phyloP scores from a whole-genome alignment of 1,284 basidiomycete genomes.

The Pyrrhoderma lamaoense region DNA sequence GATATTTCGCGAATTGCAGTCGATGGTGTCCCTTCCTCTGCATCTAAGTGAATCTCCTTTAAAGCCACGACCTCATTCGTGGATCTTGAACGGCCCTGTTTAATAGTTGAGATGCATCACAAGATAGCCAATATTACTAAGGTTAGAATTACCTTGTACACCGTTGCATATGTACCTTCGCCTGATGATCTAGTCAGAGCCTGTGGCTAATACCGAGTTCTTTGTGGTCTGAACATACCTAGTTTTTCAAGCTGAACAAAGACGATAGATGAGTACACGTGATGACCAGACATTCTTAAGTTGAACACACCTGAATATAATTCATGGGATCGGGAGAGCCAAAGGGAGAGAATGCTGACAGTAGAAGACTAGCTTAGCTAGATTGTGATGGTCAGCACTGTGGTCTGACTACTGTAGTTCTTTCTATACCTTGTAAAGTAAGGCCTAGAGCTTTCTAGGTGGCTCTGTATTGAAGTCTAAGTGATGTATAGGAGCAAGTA shows the following conservation, averaged over 20 bases:
- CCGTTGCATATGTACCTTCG: slow-evolving; percentile 84
- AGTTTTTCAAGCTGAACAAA: slow-evolving; percentile 72
- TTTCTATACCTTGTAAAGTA: too few species aligned
- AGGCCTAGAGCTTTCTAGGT: too few species aligned
- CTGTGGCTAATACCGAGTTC: not conserved
- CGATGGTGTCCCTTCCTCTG: slow-evolving; percentile 91
- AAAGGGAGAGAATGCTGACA: slow-evolving; percentile 16
- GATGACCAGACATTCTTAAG: not conserved
- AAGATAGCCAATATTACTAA: slow-evolving; percentile 1
- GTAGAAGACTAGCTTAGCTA: too few species aligned
- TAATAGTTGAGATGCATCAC: slow-evolving; percentile 6
- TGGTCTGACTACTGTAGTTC: too few species aligned
- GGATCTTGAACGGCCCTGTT: slow-evolving; percentile 73
- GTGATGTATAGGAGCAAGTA: too few species aligned
- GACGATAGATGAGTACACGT: not conserved
- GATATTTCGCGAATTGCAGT: slow-evolving; percentile 95
- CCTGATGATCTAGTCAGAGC: slow-evolving; percentile 32
- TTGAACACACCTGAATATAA: slow-evolving; percentile 53
- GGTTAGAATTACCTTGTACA: slow-evolving; percentile 66
- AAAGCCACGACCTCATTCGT: slow-evolving; percentile 88
- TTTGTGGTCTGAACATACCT: slow-evolving; percentile 34
- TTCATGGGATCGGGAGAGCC: slow-evolving; percentile 37
- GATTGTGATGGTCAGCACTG: too few species aligned
- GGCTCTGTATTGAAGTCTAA: too few species aligned
- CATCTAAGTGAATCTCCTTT: slow-evolving; percentile 93